Evolutionary conservation across 2,329 filamentous ascomycete genomes (phyloP), one percentile per base, ranked within the genome.

Genomic region (Gliomastix tumulicola): DNA sequence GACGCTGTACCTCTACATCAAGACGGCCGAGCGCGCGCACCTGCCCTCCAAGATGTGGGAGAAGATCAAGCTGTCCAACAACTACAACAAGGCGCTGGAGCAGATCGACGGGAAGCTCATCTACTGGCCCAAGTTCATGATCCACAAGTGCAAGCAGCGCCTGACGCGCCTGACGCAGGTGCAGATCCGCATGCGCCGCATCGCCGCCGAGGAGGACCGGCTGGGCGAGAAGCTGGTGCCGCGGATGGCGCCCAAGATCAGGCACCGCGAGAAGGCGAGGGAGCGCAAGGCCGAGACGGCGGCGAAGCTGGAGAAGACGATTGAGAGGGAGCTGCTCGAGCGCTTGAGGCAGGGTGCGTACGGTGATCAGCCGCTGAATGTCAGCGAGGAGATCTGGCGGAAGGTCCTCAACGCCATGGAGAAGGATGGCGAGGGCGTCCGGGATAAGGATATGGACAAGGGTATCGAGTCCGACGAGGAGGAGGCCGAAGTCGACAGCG

Each of bases 91-190:
- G 56, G 92, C 92, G 1, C 75, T 98, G 19, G 76, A 85, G 48
- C 86, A 94, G 59, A 79, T 98, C 47, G 88, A 95, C 57, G 77
- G 86, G 49, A 76, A 83, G 34, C 71, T 95, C 47, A 84, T 88
- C 54, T 97, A 95, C 72, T 97, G 88, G 73, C 89, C 90, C 38
- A 94, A 95, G 60, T 96, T 94, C 56, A 66, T 95, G 45, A 68
- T 88, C 22, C 88, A 95, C 68, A 95, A 94, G 66, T 92, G 88
- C 71, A 98, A 98, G 71, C 92, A 97, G 67, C 81, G 92, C 41
- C 76, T 97, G 31, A 97, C 92, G 9, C 73, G 92, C 34, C 60
- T 98, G 53, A 94, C 88, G 35, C 92, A 97, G 68, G 90, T 98
- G 33, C 82, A 83, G 39, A 92, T 95, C 46, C 70, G 78, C 47